A percentile compares a stretch with the other conserved stretches of the same genome.
These are phyloP conservation scores for Medicago lupulina DNA, from an alignment of 306 rosid species.

Conservation along the genomic window DNA sequence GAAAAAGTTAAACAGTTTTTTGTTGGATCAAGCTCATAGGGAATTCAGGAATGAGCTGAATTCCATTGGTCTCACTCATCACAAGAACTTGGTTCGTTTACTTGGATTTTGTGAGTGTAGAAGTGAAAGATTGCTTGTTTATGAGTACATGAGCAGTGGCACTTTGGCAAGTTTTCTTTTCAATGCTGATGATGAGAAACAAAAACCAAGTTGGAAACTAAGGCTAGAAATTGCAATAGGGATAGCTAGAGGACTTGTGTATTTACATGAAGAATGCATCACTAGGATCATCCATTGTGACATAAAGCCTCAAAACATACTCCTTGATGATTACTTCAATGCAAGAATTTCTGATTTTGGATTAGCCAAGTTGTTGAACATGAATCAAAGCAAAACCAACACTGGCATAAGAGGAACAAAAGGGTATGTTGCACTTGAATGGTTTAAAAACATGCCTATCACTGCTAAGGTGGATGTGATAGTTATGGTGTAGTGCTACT, in stretches of 20 bases:
- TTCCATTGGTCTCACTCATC: constrained; percentile 50
- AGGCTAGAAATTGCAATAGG: constrained; percentile 39
- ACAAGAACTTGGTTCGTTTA: constrained; percentile 48
- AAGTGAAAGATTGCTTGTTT: constrained; percentile 11
- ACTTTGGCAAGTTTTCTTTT: constrained; percentile 48
- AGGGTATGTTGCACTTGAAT: no score
- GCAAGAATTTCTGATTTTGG: constrained; percentile 45
- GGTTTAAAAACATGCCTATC: no score
- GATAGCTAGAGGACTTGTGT: not conserved
- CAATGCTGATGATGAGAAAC: constrained; percentile 8
- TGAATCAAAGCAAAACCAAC: no score
- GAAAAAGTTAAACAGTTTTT: constrained; percentile 46
- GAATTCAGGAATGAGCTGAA: constrained; percentile 56
- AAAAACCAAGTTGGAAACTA: constrained; percentile 46
- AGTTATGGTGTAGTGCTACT: constrained; percentile 49
- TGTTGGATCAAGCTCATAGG: constrained; percentile 44
- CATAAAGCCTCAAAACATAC: constrained; percentile 37
- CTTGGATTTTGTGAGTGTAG: constrained; percentile 45
- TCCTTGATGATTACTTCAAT: not conserved
- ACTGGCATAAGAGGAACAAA: constrained; percentile 56
- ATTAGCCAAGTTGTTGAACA: constrained; percentile 44
- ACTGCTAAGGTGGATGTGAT: constrained; percentile 52
- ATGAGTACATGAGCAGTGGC: constrained; percentile 48
- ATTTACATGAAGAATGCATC: constrained; percentile 42
- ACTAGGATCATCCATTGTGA: constrained; percentile 53